Evolutionary conservation across 768 basidiomycete genomes (phyloP), one percentile per base, ranked within the genome.

Genomic region (Hygrocybe punicea): DNA sequence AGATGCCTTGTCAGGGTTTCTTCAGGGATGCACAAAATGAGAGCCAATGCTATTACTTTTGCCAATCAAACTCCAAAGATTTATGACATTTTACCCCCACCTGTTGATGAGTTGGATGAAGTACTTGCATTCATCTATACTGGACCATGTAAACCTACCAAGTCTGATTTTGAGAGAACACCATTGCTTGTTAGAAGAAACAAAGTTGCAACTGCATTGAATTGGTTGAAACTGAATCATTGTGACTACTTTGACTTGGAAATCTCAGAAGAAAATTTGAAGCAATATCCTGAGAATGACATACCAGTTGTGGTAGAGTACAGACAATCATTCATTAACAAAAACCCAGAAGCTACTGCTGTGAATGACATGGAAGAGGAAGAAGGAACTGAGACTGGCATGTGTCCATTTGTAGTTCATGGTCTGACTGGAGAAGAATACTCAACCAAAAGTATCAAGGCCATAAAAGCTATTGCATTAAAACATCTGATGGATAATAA

Each of bases 1-100:
- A 5, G 53, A 0, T 76, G 69, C 56, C 49, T 73, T 5, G 68
- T 73, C 0, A 50, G 60, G 1, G 72, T 76, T 0, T 45, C 60
- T 2, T 67, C 63, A 9, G 76, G 75, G 1, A 45, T 61, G 4
- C 53, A 59, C 0, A 72, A 73, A 50, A 72, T 77, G 71, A 59
- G 53, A 1, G 72, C 70, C 4, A 29, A 29, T 29, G 29, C 29
- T 8, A 29, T 29, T 29, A 29, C 29, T 29, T 29, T 29, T 29
- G 29, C 29, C 29, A 29, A 29, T 29, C 29, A 4, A 29, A 29
- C 61, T 16, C 39, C 46, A 0, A 67, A 65, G 24, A 50, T 70
- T 3, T 65, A 63, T 44, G 21, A 57, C 9, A 52, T 44, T 17
- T 51, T 69, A 2, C 70, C 68, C 1, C 66, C 64, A 6, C 40